Base-by-base conservation (phyloP, 1,139 yeast species). In the Casaregolazyma suthepensis region DNA sequence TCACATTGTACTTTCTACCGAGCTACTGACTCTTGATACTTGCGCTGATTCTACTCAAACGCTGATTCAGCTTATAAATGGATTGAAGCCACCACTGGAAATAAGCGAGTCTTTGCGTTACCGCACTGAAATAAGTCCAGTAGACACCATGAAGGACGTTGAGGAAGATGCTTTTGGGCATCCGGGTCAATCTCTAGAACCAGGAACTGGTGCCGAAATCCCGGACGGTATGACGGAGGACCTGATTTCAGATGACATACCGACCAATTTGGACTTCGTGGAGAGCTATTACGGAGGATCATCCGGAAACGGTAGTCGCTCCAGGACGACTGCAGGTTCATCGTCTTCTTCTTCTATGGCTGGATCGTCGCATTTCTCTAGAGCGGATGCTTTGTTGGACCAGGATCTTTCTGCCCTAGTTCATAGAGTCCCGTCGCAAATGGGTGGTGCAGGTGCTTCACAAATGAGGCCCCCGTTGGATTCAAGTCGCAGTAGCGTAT, bases 41-140 rank as follows among this genome's bases (percentile, higher is more conserved):
- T 90, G 96, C 71, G 93, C 96, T 0, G 98, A 91, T 67, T 88
- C 96, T 0, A 77, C 83, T 0, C 85, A 87, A 63, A 81, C 91
- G 5, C 69, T 90, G 45, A 60, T 81, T 1, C 95, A 86, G 59
- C 64, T 87, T 19, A 57, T 85, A 13, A 83, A 80, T 58, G 96
- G 89, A 61, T 72, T 90, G 63, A 87, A 85, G 61, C 80, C 81
- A 12, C 91, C 91, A 0, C 70, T 87, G 3, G 72, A 64, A 37
- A 60, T 61, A 3, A 83, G 81, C 57, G 79, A 79, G 6, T 81
- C 81, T 22, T 76, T 68, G 74, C 75, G 61, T 50, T 68, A 63
- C 54, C 64, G 61, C 42, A 64, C 69, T 1, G 64, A 63, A 38
- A 56, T 61, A 1, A 59, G 69, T 0, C 73, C 71, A 1, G 60